A percentile compares a stretch with the other conserved stretches of the same genome.
These are phyloP conservation scores for Yamadazyma scolyti DNA, from an alignment of 805 yeast genomes.

Conservation along the genomic window DNA sequence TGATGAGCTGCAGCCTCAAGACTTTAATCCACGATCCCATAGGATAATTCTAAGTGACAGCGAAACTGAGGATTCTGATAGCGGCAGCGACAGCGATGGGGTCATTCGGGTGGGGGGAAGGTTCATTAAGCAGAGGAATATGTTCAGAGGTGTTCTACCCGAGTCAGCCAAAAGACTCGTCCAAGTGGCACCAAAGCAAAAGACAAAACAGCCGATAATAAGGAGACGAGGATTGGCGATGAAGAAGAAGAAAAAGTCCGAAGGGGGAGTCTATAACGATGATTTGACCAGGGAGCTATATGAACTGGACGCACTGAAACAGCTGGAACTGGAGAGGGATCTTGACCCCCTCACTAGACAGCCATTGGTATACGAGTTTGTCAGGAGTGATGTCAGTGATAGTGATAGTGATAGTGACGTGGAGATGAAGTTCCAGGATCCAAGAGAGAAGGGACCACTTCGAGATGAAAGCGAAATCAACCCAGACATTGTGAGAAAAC, in stretches of 20 bases:
- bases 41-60: background rate
- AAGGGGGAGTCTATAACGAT: constrained; percentile 6
- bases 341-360: too few species aligned
- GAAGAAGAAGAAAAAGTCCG: constrained; percentile 15
- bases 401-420: constrained; percentile 1
- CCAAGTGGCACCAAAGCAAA: constrained; percentile 2
- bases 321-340: too few species aligned
- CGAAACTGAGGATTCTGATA: background rate
- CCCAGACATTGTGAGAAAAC: constrained; percentile 4
- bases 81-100: constrained; percentile 6
- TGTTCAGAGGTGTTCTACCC: constrained; percentile 35
- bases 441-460: constrained; percentile 3
- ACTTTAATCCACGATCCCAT: too few species aligned
- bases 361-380: too few species aligned
- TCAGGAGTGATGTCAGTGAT: too few species aligned
- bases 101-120: constrained; percentile 24
- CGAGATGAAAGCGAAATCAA: constrained; percentile 6
- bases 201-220: constrained; percentile 8
- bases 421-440: too few species aligned
- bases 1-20: too few species aligned
- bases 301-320: too few species aligned
- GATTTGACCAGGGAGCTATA: too few species aligned
- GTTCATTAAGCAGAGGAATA: constrained; percentile 22
- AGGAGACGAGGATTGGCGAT: constrained; percentile 37
- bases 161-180: constrained; percentile 35